Conservation (phyloP, 495 filamentous ascomycete genomes). For the Neurospora sp. region DNA sequence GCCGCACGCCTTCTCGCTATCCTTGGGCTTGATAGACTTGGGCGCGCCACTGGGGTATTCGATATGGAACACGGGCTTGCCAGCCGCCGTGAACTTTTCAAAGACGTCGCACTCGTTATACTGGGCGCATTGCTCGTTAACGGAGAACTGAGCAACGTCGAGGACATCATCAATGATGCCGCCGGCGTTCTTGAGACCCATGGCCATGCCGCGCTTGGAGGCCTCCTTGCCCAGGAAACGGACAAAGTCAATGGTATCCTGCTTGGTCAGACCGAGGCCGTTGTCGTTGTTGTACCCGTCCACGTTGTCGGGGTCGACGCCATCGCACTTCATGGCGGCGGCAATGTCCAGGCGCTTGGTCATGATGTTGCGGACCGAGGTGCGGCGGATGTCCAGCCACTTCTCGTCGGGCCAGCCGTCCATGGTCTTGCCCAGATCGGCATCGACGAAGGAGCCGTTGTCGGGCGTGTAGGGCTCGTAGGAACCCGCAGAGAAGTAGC, state of each 20-base stretch:
- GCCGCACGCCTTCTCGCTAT: constrained; percentile 6
- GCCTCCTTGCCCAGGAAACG: constrained; percentile 48
- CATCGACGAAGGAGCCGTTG: constrained; percentile 34
- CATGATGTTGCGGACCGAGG: constrained; percentile 52
- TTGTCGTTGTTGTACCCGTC: constrained; percentile 51
- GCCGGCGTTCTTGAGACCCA: constrained; percentile 59
- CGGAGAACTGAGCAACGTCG: constrained; percentile 49
- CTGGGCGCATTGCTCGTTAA: constrained; percentile 64
- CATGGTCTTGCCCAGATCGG: constrained; percentile 43
- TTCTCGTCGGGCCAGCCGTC: constrained; percentile 55
- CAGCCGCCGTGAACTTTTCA: constrained; percentile 42
- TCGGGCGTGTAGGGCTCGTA: constrained; percentile 49
- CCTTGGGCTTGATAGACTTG: constrained; percentile 17
- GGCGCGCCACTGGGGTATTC: constrained; percentile 50
- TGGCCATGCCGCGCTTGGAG: constrained; percentile 33
- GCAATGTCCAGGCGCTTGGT: constrained; percentile 44
- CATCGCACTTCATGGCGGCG: constrained; percentile 52
- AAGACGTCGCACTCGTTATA: constrained; percentile 44
- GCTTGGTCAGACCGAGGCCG: constrained; percentile 44
- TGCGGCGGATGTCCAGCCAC: constrained; percentile 52
- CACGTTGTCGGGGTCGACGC: constrained; percentile 63
- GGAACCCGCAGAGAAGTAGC: constrained; percentile 63
- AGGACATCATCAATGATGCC: constrained; percentile 48
- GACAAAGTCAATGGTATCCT: constrained; percentile 47
- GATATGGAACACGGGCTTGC: constrained; percentile 66